phyloP scores from a whole-genome alignment of 805 yeast genomes.

The Sugiyamaella qingdaonensis region DNA sequence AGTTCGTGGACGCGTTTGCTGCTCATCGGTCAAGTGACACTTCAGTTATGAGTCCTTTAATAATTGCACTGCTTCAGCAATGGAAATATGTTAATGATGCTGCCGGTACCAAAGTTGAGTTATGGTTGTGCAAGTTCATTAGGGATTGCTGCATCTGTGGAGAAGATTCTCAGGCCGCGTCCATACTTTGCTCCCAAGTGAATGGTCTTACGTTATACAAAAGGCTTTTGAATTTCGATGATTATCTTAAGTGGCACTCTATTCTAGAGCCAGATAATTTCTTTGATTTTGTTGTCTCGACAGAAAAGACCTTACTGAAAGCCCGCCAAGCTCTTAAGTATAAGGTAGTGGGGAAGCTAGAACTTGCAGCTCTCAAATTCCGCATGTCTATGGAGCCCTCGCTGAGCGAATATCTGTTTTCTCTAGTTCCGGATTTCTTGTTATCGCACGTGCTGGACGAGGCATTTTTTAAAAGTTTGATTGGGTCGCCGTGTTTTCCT shows the following conservation, averaged over 20 bases:
- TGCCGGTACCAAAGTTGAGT: constrained; percentile 26
- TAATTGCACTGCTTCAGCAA: constrained; percentile 63
- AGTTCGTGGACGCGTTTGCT: constrained; percentile 62
- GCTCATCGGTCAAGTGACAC: constrained; percentile 25
- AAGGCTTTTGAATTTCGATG: not conserved
- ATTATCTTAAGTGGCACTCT: not conserved
- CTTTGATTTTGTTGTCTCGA: constrained; percentile 14
- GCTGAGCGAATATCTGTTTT: not conserved
- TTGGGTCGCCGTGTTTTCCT: not conserved
- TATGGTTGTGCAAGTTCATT: constrained; percentile 51
- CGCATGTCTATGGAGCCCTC: not conserved
- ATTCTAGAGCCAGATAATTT: constrained; percentile 3
- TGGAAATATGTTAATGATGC: constrained; percentile 47
- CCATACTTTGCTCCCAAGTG: not conserved
- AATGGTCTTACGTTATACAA: not conserved
- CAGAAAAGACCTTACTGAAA: not conserved
- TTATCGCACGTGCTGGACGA: not conserved
- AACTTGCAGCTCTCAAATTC: constrained; percentile 13
- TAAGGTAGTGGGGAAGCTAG: constrained; percentile 6
- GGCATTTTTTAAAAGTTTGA: not conserved
- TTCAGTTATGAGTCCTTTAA: constrained; percentile 49
- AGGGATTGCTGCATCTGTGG: constrained; percentile 53
- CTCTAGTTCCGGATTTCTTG: not conserved
- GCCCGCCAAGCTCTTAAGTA: constrained; percentile 6
- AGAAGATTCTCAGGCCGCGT: constrained; percentile 42